Conservation (phyloP, 108 stramenopile genomes). For the Nitzschia sp. region DNA sequence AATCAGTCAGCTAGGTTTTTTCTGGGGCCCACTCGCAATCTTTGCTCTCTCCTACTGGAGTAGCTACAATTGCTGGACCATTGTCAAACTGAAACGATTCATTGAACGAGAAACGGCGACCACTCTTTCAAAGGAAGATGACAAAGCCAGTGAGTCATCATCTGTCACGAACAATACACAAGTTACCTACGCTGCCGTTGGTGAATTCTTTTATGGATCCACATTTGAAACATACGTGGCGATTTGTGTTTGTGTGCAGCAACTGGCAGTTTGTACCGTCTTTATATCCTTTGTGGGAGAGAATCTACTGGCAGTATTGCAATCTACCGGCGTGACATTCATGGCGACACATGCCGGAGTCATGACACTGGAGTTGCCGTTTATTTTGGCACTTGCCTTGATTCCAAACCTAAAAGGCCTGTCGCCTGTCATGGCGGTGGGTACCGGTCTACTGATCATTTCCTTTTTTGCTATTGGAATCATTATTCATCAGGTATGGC, state of each 20-base stretch:
- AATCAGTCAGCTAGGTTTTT: constrained; percentile 55
- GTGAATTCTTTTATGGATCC: constrained; percentile 67
- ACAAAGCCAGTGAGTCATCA: constrained; percentile 2
- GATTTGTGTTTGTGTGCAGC: constrained; percentile 54
- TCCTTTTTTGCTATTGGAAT: constrained; percentile 50
- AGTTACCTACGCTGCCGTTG: constrained; percentile 71
- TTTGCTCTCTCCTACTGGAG: constrained; percentile 50
- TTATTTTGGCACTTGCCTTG: constrained; percentile 41
- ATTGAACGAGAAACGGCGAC: constrained; percentile 28
- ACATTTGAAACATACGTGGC: constrained; percentile 57
- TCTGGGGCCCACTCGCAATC: constrained; percentile 42
- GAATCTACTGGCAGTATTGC: constrained; percentile 61
- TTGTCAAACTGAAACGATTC: constrained; percentile 62
- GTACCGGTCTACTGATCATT: constrained; percentile 41
- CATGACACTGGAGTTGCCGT: constrained; percentile 57
- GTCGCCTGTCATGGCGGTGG: constrained; percentile 58
- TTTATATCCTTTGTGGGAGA: constrained; percentile 75
- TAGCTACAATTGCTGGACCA: constrained; percentile 67
- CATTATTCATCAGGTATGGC: constrained; percentile 49
- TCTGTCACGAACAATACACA: constrained; percentile 25
- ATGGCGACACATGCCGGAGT: constrained; percentile 35
- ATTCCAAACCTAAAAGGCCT: constrained; percentile 55
- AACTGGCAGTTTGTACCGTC: constrained; percentile 78
- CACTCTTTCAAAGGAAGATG: background rate
- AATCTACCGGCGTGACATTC: constrained; percentile 2